Evolutionary conservation across 2,329 filamentous ascomycete genomes (phyloP).

Genomic region (Aspergillus neotritici): DNA sequence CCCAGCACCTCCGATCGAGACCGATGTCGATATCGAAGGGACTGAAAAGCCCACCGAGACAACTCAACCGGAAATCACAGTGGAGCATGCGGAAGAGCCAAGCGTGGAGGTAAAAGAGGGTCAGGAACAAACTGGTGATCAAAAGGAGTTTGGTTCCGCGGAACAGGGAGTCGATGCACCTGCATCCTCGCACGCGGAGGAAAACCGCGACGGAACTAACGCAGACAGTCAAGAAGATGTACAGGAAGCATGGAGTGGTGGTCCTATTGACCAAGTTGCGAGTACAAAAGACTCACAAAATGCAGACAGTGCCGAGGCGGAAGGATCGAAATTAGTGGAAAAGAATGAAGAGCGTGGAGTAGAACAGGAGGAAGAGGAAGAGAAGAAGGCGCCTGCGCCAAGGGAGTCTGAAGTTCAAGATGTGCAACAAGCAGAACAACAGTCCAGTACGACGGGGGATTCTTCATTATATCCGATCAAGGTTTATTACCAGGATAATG

Average conservation of each 20-base stretch:
- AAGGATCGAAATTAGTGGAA: slow-evolving; percentile 8
- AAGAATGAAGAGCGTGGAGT: slow-evolving; percentile 7
- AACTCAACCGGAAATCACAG: slow-evolving; percentile 1
- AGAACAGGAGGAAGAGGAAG: slow-evolving; percentile 3
- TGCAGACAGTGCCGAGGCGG: slow-evolving; percentile 11
- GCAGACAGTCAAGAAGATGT: slow-evolving; percentile 13
- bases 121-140: slow-evolving; percentile 4
- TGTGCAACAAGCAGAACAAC: slow-evolving; percentile 9
- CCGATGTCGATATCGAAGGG: slow-evolving; percentile 1
- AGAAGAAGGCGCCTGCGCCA: background rate
- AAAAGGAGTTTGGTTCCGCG: slow-evolving; percentile 5
- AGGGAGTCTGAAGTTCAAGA: slow-evolving; percentile 4
- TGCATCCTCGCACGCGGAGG: slow-evolving; percentile 2
- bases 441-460: slow-evolving; percentile 4
- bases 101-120: background rate
- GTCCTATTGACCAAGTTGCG: slow-evolving; percentile 3
- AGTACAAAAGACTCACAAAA: slow-evolving; percentile 9
- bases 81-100: slow-evolving; percentile 2
- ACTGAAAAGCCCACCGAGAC: slow-evolving; percentile 1
- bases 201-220: slow-evolving; percentile 18
- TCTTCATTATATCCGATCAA: slow-evolving; percentile 44
- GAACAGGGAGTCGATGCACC: slow-evolving; percentile 6
- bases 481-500: slow-evolving; percentile 51
- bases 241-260: slow-evolving; percentile 3
- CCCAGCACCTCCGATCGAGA: background rate